Percentiles rank a stretch among this genome's conserved stretches.
phyloP scores from a whole-genome alignment of 306 rosid species.

The Hippophae tibetana region DNA sequence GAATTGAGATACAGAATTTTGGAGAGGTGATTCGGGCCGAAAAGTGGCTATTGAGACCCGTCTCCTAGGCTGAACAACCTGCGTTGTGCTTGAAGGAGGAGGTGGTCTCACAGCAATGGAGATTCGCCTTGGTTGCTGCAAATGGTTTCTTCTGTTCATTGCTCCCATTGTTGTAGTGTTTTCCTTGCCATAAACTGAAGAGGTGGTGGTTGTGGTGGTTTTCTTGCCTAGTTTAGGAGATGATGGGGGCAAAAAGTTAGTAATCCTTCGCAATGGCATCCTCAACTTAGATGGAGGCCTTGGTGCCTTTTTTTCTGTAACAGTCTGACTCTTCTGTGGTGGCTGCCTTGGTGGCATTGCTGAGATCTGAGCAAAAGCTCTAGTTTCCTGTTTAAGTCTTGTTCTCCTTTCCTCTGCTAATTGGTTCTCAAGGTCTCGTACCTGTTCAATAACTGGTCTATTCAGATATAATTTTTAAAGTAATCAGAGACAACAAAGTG shows the following conservation, averaged over 20 bases:
- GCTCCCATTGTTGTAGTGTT: conserved; percentile 31
- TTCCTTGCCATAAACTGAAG: conserved; percentile 58
- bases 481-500: neutral
- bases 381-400: conserved; percentile 68
- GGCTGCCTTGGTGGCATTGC: conserved; percentile 21
- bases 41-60: conserved; percentile 68
- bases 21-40: conserved; percentile 68
- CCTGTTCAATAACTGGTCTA: conserved; percentile 32
- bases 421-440: conserved; percentile 87
- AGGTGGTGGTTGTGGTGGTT: conserved; percentile 7
- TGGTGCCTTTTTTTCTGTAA: conserved; percentile 64
- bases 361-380: conserved; percentile 49
- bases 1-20: conserved; percentile 40
- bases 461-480: neutral
- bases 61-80: conserved; percentile 67
- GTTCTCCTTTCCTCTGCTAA: conserved; percentile 76
- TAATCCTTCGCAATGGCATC: conserved; percentile 59
- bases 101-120: conserved; percentile 60
- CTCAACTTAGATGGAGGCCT: conserved; percentile 60
- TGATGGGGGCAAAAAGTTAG: conserved; percentile 46
- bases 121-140: conserved; percentile 43
- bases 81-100: conserved; percentile 23
- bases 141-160: conserved; percentile 23
- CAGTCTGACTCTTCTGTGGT: conserved; percentile 19
- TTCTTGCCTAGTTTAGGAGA: conserved; percentile 45